Evolutionary conservation across 2,329 filamentous ascomycete genomes (phyloP).

Genomic region (Colletotrichum sidae): DNA sequence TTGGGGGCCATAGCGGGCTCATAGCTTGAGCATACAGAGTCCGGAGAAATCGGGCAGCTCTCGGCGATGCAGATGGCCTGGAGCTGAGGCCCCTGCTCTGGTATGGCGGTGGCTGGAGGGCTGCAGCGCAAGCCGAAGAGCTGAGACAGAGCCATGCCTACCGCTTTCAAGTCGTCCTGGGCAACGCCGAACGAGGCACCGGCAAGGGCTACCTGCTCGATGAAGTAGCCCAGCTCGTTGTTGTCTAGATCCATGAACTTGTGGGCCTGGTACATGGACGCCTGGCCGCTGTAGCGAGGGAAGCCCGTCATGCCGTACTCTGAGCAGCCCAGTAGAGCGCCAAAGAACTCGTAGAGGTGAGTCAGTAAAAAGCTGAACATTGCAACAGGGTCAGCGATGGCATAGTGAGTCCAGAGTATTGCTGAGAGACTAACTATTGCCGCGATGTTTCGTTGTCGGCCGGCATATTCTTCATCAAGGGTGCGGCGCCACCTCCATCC

Average conservation of each 20-base stretch:
- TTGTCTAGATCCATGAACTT: conserved; percentile 69
- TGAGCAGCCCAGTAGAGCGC: conserved; percentile 67
- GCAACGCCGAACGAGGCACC: conserved; percentile 69
- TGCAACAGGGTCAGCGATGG: neutral
- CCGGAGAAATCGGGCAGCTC: conserved; percentile 59
- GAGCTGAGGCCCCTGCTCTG: conserved; percentile 56
- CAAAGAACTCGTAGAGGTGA: conserved; percentile 73
- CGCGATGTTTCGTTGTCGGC: conserved; percentile 61
- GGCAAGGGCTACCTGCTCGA: conserved; percentile 66
- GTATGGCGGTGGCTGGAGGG: conserved; percentile 57
- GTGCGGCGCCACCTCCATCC: conserved; percentile 67
- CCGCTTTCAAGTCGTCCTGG: conserved; percentile 60
- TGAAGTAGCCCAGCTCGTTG: conserved; percentile 68
- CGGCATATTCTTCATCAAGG: conserved; percentile 66
- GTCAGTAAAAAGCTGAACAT: conserved; percentile 64
- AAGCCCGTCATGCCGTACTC: conserved; percentile 61
- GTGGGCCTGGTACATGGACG: conserved; percentile 65
- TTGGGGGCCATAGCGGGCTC: conserved; percentile 42
- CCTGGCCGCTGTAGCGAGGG: conserved; percentile 58
- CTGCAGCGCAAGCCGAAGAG: conserved; percentile 66
- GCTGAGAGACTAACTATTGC: conserved; percentile 61
- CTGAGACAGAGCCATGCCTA: conserved; percentile 60
- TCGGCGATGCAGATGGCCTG: conserved; percentile 68
- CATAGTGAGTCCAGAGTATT: neutral
- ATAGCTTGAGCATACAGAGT: conserved; percentile 60